Evolutionary conservation across 768 basidiomycete genomes (phyloP), one percentile per base, ranked within the genome.

Genomic region (Naganishia vishniacii): DNA sequence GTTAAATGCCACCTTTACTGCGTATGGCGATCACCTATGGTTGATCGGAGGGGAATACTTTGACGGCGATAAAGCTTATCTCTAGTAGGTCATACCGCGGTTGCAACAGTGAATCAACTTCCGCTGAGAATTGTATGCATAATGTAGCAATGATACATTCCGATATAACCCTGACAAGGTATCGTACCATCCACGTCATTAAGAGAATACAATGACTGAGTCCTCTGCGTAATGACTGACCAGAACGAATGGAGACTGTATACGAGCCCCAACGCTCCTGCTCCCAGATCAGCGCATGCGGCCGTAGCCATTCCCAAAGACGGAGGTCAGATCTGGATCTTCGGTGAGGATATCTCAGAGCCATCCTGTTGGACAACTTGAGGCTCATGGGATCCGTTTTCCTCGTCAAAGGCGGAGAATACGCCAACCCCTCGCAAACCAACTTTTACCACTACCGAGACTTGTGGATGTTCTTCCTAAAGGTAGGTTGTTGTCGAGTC

Each of bases 361-460:
- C n/a, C n/a, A n/a, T n/a, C n/a, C n/a, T n/a, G n/a, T n/a, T n/a
- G n/a, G n/a, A n/a, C n/a, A n/a, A n/a, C n/a, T n/a, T 31, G 16
- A 47, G 60, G 28, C 34, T 62, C 15, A 16, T 11, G 25, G 26
- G 53, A 41, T 53, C 60, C 71, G 13, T 61, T 13, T 56, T 26
- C 67, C 25, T 28, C n/a, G n/a, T 65, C 86, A 86, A 37, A 56
- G 53, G 88, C 28, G 90, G 91, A 13, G 91, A 93, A 75, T 94
- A 88, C 70, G 89, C 89, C 0, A 88, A 87, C 0, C 74, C 89
- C 6, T 81, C 88, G 68, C 90, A 92, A 74, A 91, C 84, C 34
- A 84, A 83, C 0, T 90, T 92, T 75, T 88, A 90, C 66, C 89
- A 92, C 69, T 93, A 90, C 71, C 83, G 88, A 47, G 89, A 92